Evolutionary conservation across 345 rosid genomes (phyloP).

Genomic region (Eucalyptus pumila): DNA sequence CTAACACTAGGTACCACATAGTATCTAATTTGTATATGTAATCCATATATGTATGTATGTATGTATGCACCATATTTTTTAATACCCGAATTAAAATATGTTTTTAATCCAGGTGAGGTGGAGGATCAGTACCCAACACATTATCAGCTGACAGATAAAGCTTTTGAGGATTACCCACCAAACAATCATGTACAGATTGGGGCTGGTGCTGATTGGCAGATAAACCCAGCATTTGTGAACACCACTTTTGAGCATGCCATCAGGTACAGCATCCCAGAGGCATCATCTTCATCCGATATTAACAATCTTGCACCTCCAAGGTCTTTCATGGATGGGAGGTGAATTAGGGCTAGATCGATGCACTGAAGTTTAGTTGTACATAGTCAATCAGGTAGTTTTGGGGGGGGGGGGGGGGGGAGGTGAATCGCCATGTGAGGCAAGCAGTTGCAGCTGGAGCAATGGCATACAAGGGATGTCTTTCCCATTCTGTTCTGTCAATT

Average conservation of each 20-base stretch:
- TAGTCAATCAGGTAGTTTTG: not conserved
- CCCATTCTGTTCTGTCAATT: not conserved
- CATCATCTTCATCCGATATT: conserved; percentile 16
- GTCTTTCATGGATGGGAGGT: conserved; percentile 9
- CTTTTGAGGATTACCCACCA: not conserved
- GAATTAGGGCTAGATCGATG: not conserved
- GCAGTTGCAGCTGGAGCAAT: not conserved
- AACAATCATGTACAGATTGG: not conserved
- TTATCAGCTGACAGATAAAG: not conserved
- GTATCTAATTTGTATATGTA: not conserved
- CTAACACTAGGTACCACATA: conserved; percentile 38
- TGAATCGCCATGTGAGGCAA: not conserved
- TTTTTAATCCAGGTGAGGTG: conserved; percentile 12
- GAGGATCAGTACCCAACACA: conserved; percentile 25
- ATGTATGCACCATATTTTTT: not conserved
- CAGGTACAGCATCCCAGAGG: conserved; percentile 14
- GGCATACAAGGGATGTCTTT: conserved; percentile 66
- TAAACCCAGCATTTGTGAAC: not conserved
- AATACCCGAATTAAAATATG: not conserved
- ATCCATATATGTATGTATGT: not conserved
- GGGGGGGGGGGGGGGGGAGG: too few species aligned
- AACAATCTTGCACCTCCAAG: conserved; percentile 23
- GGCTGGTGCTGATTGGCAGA: conserved; percentile 7
- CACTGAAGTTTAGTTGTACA: not conserved
- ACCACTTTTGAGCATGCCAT: not conserved